A percentile compares a stretch with the other conserved stretches of the same genome.
These are phyloP conservation scores for Cordyceps tenuipes DNA, from an alignment of 2,329 filamentous ascomycete species.

Conservation along the genomic window DNA sequence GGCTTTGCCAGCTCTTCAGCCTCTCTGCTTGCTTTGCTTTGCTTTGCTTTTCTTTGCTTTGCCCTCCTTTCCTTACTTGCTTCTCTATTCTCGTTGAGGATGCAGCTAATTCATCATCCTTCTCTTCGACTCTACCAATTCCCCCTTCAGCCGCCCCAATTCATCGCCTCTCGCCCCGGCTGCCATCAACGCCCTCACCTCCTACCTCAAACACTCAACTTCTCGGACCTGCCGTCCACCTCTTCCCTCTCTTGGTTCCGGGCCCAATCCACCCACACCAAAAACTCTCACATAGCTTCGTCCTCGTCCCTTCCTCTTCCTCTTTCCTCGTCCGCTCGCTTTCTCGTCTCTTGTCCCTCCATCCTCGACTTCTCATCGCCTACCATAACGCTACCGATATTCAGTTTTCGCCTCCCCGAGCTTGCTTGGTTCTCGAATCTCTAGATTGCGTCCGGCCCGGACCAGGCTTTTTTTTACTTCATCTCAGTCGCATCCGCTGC, in stretches of 20 bases:
- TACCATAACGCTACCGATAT: not conserved
- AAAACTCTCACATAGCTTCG: constrained; percentile 8
- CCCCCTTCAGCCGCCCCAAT: not conserved
- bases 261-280: constrained; percentile 10
- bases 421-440: not conserved
- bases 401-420: not conserved
- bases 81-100: not conserved
- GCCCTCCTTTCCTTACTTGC: not conserved
- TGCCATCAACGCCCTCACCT: not conserved
- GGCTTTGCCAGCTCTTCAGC: not conserved
- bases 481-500: not conserved
- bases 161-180: not conserved
- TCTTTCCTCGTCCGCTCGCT: not conserved
- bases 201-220: not conserved
- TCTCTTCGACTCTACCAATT: not conserved
- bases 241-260: constrained; percentile 7
- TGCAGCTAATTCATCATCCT: not conserved
- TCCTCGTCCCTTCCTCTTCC: not conserved
- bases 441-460: not conserved
- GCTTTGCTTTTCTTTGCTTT: not conserved
- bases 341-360: not conserved
- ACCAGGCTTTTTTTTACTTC: not conserved
- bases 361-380: not conserved
- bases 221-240: constrained; percentile 4
- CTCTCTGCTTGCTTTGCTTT: not conserved